Evolutionary conservation across 257 asterid genomes (phyloP).

Genomic region (Forsythia viridissima): DNA sequence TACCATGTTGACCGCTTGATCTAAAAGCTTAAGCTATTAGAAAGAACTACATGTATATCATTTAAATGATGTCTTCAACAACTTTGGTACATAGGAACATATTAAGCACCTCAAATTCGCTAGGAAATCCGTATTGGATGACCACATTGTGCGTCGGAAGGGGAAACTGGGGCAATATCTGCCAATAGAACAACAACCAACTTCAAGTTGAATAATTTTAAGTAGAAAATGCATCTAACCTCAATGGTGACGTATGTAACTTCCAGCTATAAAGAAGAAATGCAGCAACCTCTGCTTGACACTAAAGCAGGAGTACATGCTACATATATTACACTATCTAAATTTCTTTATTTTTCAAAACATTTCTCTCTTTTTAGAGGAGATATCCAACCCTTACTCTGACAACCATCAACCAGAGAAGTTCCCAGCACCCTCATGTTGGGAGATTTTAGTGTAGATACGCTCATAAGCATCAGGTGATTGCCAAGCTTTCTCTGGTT

Average conservation of each 20-base stretch:
- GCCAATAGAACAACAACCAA: slow-evolving; percentile 24
- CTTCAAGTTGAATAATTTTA: slow-evolving; percentile 7
- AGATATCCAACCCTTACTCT: not conserved
- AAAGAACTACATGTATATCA: not conserved
- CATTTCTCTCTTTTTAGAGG: not conserved
- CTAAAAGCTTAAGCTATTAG: not conserved
- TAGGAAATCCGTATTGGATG: slow-evolving; percentile 43
- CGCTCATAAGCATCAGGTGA: slow-evolving; percentile 3
- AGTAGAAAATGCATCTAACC: not conserved
- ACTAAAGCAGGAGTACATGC: not conserved
- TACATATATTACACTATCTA: too few species aligned
- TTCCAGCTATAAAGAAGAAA: slow-evolving; percentile 4
- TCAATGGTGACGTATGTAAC: not conserved
- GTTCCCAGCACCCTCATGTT: not conserved
- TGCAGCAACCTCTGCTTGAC: slow-evolving; percentile 1
- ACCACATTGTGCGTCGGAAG: slow-evolving; percentile 56
- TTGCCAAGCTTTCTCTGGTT: slow-evolving; percentile 7
- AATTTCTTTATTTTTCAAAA: too few species aligned
- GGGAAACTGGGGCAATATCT: slow-evolving; percentile 56
- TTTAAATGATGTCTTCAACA: not conserved
- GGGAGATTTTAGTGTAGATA: not conserved
- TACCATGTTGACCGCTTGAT: not conserved
- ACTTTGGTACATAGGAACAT: not conserved
- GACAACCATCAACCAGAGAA: not conserved
- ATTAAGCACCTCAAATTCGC: slow-evolving; percentile 50